These are phyloP conservation scores for Aaosphaeria pasadenensis DNA, from an alignment of 2,329 filamentous ascomycete species.

Conservation along the genomic window DNA sequence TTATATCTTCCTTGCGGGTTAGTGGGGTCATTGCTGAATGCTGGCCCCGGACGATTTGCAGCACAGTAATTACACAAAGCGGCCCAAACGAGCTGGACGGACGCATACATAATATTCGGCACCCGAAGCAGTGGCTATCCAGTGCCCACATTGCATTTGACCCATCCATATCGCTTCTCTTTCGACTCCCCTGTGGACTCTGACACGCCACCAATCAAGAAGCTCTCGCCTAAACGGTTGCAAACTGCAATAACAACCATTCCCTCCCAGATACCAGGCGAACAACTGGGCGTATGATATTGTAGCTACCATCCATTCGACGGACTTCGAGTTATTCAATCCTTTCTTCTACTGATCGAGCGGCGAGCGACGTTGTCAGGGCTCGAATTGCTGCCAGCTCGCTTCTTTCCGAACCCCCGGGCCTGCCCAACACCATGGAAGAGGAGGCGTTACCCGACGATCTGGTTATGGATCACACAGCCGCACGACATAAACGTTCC, in stretches of 20 bases:
- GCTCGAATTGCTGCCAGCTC: conserved; percentile 8
- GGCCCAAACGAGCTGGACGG: not conserved
- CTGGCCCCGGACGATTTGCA: conserved; percentile 12
- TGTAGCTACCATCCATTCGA: too few species aligned
- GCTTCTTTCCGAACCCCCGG: conserved; percentile 13
- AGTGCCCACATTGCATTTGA: not conserved
- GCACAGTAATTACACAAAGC: conserved; percentile 16
- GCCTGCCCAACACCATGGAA: conserved; percentile 35
- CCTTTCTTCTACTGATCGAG: not conserved
- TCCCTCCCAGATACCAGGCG: not conserved
- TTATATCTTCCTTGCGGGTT: conserved; percentile 8
- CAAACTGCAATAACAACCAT: not conserved
- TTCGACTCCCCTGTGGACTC: not conserved
- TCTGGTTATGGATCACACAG: conserved; percentile 33
- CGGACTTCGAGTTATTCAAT: too few species aligned
- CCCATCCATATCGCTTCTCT: too few species aligned
- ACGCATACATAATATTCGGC: not conserved
- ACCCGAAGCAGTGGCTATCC: not conserved
- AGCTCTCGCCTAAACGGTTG: not conserved
- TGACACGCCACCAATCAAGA: not conserved
- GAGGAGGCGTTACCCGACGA: conserved; percentile 36
- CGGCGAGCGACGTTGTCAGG: conserved; percentile 14
- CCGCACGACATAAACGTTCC: conserved; percentile 29
- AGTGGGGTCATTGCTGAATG: conserved; percentile 3
- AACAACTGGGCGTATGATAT: too few species aligned